Evolutionary conservation across 2,329 filamentous ascomycete genomes (phyloP), one percentile per base, ranked within the genome.

Genomic region (Neofusicoccum sp.): DNA sequence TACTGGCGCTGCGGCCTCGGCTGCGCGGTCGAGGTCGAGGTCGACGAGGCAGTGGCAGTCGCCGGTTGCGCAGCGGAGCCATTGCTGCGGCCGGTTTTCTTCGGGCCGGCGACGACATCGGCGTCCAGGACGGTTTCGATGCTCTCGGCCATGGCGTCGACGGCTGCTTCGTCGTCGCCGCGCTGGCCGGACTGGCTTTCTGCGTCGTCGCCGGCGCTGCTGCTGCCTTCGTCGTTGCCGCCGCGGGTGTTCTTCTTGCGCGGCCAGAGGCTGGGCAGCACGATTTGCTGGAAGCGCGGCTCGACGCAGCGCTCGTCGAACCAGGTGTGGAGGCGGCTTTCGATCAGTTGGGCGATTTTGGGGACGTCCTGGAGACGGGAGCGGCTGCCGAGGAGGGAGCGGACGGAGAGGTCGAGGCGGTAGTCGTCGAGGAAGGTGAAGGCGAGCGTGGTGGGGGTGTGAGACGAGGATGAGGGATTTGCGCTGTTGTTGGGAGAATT

Each of bases 351-450:
- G 0, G 91, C 90, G 68, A 96, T 93, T 72, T 96, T 96, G 30
- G 91, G 91, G 1, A 96, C 89, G 71, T 96, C 90, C 70, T 95
- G 90, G 3, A 96, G 78, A 14, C 90, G 82, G 3, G 88, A 90
- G n/a, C 90, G 84, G 62, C 87, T 90, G 36, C 91, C 91, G 4
- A 96, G 84, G 12, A 95, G 81, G 58, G 89, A 92, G 63, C 89
- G 84, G 30, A 93, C 89, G 3, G 88, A 91, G 64, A 96, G 88
- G 73, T 95, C 91, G 20, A 96, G 82, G 28, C 90, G 82, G 76
- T 96, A 96, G 76, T 95, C 90, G 72, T 93, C 90, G 34, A 93
- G 82, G 71, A 99, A 99, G 61, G 91, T 96, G 75, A 99, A 98
- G 0, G 91, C 91, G 74, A 99, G 89, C 71, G 92, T 96, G 3